Evolutionary conservation across 1,284 basidiomycete genomes (phyloP).

Genomic region (Ustilago xerochloae): DNA sequence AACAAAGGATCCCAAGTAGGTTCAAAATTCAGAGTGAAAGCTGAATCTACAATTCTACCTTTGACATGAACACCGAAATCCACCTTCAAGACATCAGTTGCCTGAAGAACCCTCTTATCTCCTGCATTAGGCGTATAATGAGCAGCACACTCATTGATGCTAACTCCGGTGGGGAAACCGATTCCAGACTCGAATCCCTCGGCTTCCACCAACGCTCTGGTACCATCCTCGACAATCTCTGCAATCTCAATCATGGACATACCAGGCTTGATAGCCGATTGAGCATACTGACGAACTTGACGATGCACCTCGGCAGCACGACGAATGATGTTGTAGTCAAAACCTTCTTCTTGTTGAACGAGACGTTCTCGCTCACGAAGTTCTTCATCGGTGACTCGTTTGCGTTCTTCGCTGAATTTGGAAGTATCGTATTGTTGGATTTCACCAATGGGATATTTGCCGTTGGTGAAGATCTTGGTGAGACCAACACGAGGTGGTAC

Average conservation of each 20-base stretch:
- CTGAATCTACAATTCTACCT: constrained; percentile 92
- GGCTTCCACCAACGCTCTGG: constrained; percentile 82
- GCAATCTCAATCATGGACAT: constrained; percentile 96
- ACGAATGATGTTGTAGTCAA: constrained; percentile 84
- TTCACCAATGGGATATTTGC: constrained; percentile 90
- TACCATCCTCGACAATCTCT: constrained; percentile 84
- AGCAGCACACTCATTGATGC: constrained; percentile 92
- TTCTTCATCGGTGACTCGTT: constrained; percentile 90
- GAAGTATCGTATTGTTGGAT: constrained; percentile 80
- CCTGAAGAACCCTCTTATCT: constrained; percentile 86
- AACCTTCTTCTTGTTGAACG: constrained; percentile 70
- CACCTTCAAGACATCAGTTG: constrained; percentile 91
- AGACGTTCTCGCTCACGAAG: constrained; percentile 82
- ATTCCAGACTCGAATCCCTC: constrained; percentile 86
- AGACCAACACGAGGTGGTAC: constrained; percentile 92
- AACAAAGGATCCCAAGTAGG: constrained; percentile 89
- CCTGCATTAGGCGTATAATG: constrained; percentile 97
- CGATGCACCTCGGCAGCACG: constrained; percentile 91
- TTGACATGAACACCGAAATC: constrained; percentile 97
- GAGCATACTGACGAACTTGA: constrained; percentile 84
- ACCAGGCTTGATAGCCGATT: constrained; percentile 86
- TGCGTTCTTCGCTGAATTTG: constrained; percentile 73
- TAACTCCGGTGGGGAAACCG: constrained; percentile 97
- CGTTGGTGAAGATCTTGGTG: constrained; percentile 87
- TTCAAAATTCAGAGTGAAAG: constrained; percentile 91